A percentile compares a stretch with the other conserved stretches of the same genome.
These are phyloP conservation scores for Camellia granthamiana DNA, from an alignment of 148 eudicot genomes.

Conservation along the genomic window DNA sequence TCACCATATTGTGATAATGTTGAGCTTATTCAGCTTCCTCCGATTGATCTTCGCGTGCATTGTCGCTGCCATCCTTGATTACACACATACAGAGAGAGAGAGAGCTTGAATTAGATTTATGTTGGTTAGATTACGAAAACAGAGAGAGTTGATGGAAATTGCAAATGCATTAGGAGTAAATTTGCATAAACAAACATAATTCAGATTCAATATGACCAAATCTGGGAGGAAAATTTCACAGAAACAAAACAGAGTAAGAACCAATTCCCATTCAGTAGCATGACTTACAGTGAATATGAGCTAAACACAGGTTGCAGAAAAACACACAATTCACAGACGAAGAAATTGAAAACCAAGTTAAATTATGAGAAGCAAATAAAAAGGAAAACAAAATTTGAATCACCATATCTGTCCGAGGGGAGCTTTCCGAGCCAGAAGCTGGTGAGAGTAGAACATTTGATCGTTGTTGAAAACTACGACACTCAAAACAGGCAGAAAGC, in stretches of 20 bases:
- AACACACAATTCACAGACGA: too few relatives aligned
- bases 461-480: too few relatives aligned
- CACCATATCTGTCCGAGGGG: constrained; percentile 97
- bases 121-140: not conserved
- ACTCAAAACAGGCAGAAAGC: too few relatives aligned
- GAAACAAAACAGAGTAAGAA: too few relatives aligned
- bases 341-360: not conserved
- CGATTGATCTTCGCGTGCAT: constrained; percentile 77
- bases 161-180: not conserved
- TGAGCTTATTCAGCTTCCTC: constrained; percentile 68
- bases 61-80: constrained; percentile 94
- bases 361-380: not conserved
- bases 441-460: too few relatives aligned
- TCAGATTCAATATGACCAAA: too few relatives aligned
- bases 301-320: too few relatives aligned
- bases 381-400: not conserved
- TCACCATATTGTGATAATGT: constrained; percentile 80
- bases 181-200: too few relatives aligned
- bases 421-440: too few relatives aligned
- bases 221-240: too few relatives aligned
- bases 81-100: not conserved
- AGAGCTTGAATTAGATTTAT: not conserved
- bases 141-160: constrained; percentile 11
- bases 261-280: too few relatives aligned
- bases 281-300: too few relatives aligned